phyloP scores from a whole-genome alignment of 768 basidiomycete genomes.

The Lactarius pseudohatsudake region DNA sequence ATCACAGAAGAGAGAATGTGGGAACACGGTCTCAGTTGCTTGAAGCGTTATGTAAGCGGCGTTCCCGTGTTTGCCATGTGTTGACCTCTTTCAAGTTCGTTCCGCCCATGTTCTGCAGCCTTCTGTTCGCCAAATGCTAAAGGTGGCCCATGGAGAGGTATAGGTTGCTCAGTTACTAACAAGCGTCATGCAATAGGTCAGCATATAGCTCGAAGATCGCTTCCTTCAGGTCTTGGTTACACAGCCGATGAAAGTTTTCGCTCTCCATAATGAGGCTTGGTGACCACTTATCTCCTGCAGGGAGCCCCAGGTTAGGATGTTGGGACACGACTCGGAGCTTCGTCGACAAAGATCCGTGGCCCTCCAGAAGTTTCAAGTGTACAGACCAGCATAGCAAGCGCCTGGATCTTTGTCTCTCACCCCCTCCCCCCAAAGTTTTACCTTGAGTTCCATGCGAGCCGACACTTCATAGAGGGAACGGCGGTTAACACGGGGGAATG shows the following conservation, averaged over 20 bases:
- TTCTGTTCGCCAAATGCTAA: not conserved
- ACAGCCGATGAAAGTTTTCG: not conserved
- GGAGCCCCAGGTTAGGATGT: not conserved
- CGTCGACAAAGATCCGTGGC: not conserved
- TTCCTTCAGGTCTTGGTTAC: not conserved
- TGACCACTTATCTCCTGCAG: not conserved
- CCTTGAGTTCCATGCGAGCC: not conserved
- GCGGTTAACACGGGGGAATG: no score
- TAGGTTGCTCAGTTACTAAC: not conserved
- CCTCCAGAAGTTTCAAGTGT: not conserved
- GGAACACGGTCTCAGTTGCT: no score
- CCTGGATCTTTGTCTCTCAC: not conserved
- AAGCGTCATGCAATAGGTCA: not conserved
- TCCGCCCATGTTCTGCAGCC: not conserved
- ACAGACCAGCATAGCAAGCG: not conserved
- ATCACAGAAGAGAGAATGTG: no score
- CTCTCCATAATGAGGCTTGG: not conserved
- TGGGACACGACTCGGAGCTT: not conserved
- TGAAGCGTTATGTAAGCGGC: not conserved
- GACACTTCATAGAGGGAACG: no score
- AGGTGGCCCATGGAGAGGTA: not conserved
- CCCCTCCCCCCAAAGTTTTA: not conserved
- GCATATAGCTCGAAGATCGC: not conserved
- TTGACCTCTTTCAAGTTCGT: no score
- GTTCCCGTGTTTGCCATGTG: not conserved